Percentiles rank a stretch among this genome's conserved stretches.
Conservation (phyloP, 768 basidiomycete genomes). For the Leccinellum albellum region DNA sequence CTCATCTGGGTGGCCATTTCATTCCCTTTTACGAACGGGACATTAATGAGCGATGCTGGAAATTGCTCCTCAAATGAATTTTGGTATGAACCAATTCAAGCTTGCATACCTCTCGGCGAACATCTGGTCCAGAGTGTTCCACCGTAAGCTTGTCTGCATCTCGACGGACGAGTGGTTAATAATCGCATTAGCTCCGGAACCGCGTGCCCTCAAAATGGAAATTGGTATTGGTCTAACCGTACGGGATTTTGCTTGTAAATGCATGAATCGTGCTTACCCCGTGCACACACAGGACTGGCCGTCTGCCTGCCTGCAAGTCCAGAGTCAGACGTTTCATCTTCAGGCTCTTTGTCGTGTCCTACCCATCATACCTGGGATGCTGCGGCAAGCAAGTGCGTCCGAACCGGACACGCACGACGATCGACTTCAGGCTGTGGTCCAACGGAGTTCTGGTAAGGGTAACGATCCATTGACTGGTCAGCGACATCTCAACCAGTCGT, state of each 20-base stretch:
- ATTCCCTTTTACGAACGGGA: constrained; percentile 5
- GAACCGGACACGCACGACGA: background rate
- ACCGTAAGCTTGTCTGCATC: constrained; percentile 9
- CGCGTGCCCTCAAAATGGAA: constrained; percentile 4
- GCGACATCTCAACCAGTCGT: background rate
- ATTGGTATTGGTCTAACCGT: constrained; percentile 19
- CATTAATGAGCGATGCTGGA: constrained; percentile 4
- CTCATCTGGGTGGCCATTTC: constrained; percentile 7
- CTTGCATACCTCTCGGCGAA: constrained; percentile 9
- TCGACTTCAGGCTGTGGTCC: background rate
- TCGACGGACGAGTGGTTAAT: background rate
- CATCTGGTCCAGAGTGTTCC: constrained; percentile 4
- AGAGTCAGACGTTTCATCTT: background rate
- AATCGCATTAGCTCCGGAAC: constrained; percentile 6
- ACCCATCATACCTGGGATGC: constrained; percentile 4
- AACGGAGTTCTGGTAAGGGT: constrained; percentile 12
- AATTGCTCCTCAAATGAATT: constrained; percentile 15
- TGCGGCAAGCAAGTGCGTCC: constrained; percentile 1
- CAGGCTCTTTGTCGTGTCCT: constrained; percentile 6
- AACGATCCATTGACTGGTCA: background rate
- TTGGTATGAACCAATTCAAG: constrained; percentile 12
- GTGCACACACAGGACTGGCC: constrained; percentile 9
- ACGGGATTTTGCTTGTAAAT: background rate
- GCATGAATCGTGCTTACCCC: background rate
- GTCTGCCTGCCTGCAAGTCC: constrained; percentile 10